Evolutionary conservation across 768 basidiomycete genomes (phyloP), one percentile per base, ranked within the genome.

Genomic region (Russula vinacea): DNA sequence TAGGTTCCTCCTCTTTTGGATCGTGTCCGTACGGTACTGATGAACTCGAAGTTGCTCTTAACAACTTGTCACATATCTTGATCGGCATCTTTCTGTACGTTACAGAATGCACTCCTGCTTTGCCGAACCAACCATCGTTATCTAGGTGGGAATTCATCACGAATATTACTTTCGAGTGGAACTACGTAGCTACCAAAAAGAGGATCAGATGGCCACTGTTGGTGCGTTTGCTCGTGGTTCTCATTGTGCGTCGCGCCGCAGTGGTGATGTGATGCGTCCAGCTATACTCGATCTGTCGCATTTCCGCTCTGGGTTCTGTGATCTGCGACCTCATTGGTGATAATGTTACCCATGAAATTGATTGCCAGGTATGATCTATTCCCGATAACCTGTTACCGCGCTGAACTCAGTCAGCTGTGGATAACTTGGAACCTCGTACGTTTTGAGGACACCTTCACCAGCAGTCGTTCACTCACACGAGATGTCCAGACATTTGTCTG

Each of bases 131-230:
- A 63, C 45, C 29, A 29, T 29, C 29, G 10, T 26, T 16, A 14
- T 24, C n/a, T 29, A 64, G 63, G 19, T 64, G 63, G 63, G 63
- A 64, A 5, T 54, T 59, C 42, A n/a, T 64, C 52, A 60, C 52
- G 29, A 60, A 58, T 11, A 9, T 64, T 19, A 6, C 9, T 4
- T 64, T 59, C 24, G 63, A 64, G 44, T 59, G 56, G 63, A 33
- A 54, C 1, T 51, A 24, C n/a, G 11, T 64, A 35, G 37, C 33
- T 32, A 51, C 58, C n/a, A 64, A 33, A 39, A 51, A 58, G 44
- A 33, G 33, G 1, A 55, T 53, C 44, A 49, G 35, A 26, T 64
- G 63, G 63, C 55, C 63, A 32, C 17, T 60, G 17, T 7, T 58
- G 63, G 63, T 64, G 44, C 22, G 63, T 50, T 24, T 9, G 5